These are phyloP conservation scores for Suhomyces tanzawaensis DNA, from an alignment of 805 yeast species.

Conservation along the genomic window DNA sequence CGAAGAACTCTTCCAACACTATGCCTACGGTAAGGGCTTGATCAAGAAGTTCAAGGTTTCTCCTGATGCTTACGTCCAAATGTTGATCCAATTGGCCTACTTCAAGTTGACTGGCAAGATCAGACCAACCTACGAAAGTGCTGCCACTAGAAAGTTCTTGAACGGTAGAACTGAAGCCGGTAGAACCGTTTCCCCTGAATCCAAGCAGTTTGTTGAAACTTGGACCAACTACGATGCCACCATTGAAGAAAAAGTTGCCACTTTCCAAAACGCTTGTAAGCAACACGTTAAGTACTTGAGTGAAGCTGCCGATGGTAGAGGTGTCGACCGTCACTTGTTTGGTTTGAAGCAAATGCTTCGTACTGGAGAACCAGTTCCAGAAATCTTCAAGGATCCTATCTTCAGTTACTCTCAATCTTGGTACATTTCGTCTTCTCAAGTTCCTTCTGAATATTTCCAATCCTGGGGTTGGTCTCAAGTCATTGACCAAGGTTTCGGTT, in stretches of 20 bases:
- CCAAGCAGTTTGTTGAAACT: conserved; percentile 65
- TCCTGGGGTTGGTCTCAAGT: conserved; percentile 98
- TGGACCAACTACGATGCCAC: conserved; percentile 61
- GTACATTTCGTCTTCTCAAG: conserved; percentile 86
- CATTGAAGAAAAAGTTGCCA: conserved; percentile 54
- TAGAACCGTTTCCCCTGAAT: conserved; percentile 74
- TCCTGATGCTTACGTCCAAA: conserved; percentile 92
- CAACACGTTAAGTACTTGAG: conserved; percentile 73
- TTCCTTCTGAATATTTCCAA: conserved; percentile 75
- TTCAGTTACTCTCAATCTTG: conserved; percentile 76
- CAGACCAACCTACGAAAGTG: conserved; percentile 93
- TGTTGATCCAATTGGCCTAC: conserved; percentile 87
- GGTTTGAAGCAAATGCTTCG: conserved; percentile 76
- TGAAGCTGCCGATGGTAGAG: conserved; percentile 80
- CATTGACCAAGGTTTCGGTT: conserved; percentile 87
- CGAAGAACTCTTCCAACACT: conserved; percentile 74
- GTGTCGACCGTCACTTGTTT: conserved; percentile 90
- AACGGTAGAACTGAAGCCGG: conserved; percentile 95
- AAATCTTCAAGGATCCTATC: conserved; percentile 70
- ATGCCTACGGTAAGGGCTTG: conserved; percentile 80
- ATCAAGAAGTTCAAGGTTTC: conserved; percentile 83
- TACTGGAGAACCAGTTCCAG: conserved; percentile 60
- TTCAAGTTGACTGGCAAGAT: conserved; percentile 75
- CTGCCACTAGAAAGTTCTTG: conserved; percentile 85
- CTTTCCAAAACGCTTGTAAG: conserved; percentile 69